Percentiles rank a stretch among this genome's conserved stretches.
These are phyloP conservation scores for Leccinum fibrillosum DNA, from an alignment of 768 basidiomycete species.

Conservation along the genomic window DNA sequence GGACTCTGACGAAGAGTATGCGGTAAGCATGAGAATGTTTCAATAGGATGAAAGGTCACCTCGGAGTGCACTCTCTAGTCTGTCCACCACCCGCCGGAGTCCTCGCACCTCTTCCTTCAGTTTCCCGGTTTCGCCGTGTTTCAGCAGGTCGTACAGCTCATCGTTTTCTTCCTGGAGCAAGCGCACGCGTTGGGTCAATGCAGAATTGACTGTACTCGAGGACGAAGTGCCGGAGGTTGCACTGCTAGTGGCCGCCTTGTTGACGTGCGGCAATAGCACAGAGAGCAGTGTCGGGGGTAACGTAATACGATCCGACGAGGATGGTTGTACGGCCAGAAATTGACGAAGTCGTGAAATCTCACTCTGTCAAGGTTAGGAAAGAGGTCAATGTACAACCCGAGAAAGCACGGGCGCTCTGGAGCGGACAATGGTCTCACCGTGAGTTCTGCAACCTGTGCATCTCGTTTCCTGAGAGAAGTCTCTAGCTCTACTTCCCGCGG, in stretches of 20 bases:
- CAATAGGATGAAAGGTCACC: slow-evolving; percentile 42
- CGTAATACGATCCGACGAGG: slow-evolving; percentile 59
- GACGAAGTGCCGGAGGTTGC: slow-evolving; percentile 31
- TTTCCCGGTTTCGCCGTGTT: slow-evolving; percentile 71
- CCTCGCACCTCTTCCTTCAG: slow-evolving; percentile 79
- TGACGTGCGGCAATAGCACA: slow-evolving; percentile 65
- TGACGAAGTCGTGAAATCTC: slow-evolving; percentile 69
- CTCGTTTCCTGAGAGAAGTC: slow-evolving; percentile 69
- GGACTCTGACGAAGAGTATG: slow-evolving; percentile 53
- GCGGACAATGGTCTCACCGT: slow-evolving; percentile 48
- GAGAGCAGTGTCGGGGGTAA: slow-evolving; percentile 71
- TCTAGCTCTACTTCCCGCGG: slow-evolving; percentile 81
- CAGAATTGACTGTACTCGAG: slow-evolving; percentile 62
- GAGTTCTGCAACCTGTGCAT: slow-evolving; percentile 67
- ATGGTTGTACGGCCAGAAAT: slow-evolving; percentile 59
- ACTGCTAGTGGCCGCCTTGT: slow-evolving; percentile 35
- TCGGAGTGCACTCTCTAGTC: slow-evolving; percentile 72
- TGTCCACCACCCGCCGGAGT: slow-evolving; percentile 61
- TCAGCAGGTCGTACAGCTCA: slow-evolving; percentile 75
- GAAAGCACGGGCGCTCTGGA: slow-evolving; percentile 20
- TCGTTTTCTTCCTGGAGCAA: slow-evolving; percentile 85
- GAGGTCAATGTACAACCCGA: slow-evolving; percentile 18
- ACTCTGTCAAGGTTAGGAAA: slow-evolving; percentile 44
- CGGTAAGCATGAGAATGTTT: slow-evolving; percentile 7
- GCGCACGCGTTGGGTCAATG: slow-evolving; percentile 69